A percentile compares a stretch with the other conserved stretches of the same genome.
phyloP scores from a whole-genome alignment of 257 asterid species.

The Salvia splendens region DNA sequence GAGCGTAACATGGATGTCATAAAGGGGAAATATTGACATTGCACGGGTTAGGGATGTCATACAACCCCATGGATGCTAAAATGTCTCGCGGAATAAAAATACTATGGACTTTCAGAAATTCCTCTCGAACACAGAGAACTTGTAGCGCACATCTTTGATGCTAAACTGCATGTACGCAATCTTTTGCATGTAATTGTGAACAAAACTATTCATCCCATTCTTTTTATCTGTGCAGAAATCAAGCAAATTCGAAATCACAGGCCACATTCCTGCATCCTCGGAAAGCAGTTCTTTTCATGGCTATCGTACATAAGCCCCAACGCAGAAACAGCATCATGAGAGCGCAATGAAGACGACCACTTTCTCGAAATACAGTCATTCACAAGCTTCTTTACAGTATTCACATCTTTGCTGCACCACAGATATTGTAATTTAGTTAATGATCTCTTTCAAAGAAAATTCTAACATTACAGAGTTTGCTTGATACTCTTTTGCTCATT shows the following conservation, averaged over 20 bases:
- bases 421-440: constrained; percentile 22
- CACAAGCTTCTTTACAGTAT: constrained; percentile 89
- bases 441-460: constrained; percentile 21
- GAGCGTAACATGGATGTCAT: constrained; percentile 80
- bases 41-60: constrained; percentile 80
- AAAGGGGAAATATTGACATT: constrained; percentile 84
- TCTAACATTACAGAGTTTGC: constrained; percentile 51
- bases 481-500: constrained; percentile 88
- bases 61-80: constrained; percentile 86
- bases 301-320: constrained; percentile 92
- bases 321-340: constrained; percentile 98
- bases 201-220: constrained; percentile 81
- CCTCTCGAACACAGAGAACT: constrained; percentile 89
- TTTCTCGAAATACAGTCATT: constrained; percentile 79
- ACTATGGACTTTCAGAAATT: constrained; percentile 70
- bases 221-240: constrained; percentile 77
- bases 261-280: constrained; percentile 81
- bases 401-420: constrained; percentile 86
- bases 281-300: constrained; percentile 78
- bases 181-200: constrained; percentile 88
- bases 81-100: constrained; percentile 82
- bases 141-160: constrained; percentile 77
- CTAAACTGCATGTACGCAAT: constrained; percentile 82
- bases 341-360: constrained; percentile 83
- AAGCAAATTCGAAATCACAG: constrained; percentile 62